Evolutionary conservation across 2,329 filamentous ascomycete species (phyloP).

Genomic region (Penicillium sp.): DNA sequence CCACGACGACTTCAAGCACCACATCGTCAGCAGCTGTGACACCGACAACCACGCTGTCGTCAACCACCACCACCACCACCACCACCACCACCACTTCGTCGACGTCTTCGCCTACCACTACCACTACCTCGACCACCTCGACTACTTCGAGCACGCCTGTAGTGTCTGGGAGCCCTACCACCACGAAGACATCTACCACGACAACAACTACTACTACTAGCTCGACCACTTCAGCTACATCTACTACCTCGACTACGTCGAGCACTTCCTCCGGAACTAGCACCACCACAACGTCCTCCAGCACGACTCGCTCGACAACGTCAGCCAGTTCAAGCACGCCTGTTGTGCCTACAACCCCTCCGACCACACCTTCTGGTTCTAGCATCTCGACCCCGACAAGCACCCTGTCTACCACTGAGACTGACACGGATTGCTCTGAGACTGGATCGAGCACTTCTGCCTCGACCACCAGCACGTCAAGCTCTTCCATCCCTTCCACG

Average conservation of each 20-base stretch:
- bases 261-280: neutral
- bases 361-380: neutral
- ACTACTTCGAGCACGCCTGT: slow-evolving; percentile 6
- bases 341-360: slow-evolving; percentile 2
- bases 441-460: slow-evolving; percentile 7
- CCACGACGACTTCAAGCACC: slow-evolving; percentile 7
- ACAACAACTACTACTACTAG: neutral
- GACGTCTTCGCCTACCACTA: neutral
- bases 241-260: neutral
- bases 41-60: neutral
- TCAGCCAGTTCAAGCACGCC: slow-evolving; percentile 9
- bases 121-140: neutral
- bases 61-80: neutral
- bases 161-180: neutral
- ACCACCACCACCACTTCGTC: neutral
- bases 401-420: slow-evolving; percentile 1
- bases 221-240: neutral
- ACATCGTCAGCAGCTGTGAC: neutral
- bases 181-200: neutral
- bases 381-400: slow-evolving; percentile 7
- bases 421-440: neutral
- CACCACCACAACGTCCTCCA: neutral
- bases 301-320: neutral
- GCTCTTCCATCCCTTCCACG: slow-evolving; percentile 6
- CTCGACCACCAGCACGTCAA: slow-evolving; percentile 8